A percentile compares a stretch with the other conserved stretches of the same genome.
Conservation (phyloP, 192 early-diverging fungal species). For the Haplosporangium gracile region DNA sequence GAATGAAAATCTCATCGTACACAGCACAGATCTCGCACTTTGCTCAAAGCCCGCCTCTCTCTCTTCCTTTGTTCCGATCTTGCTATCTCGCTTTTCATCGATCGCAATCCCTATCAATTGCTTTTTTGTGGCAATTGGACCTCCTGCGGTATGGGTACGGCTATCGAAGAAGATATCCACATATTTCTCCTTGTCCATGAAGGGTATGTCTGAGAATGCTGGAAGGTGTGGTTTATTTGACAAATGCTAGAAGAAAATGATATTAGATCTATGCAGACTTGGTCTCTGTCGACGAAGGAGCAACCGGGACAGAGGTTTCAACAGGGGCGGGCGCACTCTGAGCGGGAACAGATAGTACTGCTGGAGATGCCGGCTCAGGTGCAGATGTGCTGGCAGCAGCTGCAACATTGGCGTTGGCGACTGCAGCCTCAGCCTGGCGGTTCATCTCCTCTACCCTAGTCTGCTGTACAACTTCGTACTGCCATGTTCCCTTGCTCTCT, state of each 20-base stretch:
- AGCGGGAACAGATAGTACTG: neutral
- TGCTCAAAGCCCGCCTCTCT: neutral
- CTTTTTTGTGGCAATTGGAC: neutral
- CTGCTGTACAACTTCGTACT: slow-evolving; percentile 52
- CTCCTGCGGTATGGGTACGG: neutral
- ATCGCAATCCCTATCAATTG: no score
- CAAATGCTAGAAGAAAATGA: neutral
- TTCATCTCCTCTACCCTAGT: slow-evolving; percentile 47
- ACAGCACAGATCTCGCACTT: neutral
- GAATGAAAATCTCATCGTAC: neutral
- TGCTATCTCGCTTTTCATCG: neutral
- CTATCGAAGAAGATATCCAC: neutral
- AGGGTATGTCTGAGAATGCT: neutral
- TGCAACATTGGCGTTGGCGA: slow-evolving; percentile 6
- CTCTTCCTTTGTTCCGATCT: neutral
- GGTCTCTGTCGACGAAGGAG: neutral
- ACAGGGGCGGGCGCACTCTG: neutral
- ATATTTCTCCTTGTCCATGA: neutral
- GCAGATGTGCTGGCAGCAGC: neutral
- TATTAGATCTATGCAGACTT: neutral
- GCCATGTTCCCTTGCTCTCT: slow-evolving; percentile 53
- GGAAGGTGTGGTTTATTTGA: neutral
- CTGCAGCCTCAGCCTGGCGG: slow-evolving; percentile 19
- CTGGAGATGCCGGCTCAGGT: neutral
- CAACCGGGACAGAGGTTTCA: neutral